A percentile compares a stretch with the other conserved stretches of the same genome.
These are phyloP conservation scores for Cytospora mali DNA, from an alignment of 2,329 filamentous ascomycete genomes.

Conservation along the genomic window DNA sequence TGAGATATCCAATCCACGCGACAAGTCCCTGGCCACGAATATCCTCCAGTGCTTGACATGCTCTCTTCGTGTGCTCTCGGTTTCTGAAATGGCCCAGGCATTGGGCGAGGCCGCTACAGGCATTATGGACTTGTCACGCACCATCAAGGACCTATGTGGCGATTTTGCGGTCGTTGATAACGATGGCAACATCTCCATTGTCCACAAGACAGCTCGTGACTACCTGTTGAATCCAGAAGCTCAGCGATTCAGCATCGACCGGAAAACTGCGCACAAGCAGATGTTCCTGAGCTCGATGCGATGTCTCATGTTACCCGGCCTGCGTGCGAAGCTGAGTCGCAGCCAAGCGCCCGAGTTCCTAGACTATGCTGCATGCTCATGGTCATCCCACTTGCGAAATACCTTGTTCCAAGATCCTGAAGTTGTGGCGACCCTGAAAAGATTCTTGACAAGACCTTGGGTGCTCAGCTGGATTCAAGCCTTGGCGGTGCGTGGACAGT, in stretches of 20 bases:
- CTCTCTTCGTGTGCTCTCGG: neutral
- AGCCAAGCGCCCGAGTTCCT: neutral
- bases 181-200: constrained; percentile 4
- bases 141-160: constrained; percentile 28
- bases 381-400: neutral
- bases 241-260: neutral
- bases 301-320: neutral
- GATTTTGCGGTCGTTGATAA: constrained; percentile 4
- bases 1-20: neutral
- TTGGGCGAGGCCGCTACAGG: neutral
- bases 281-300: neutral
- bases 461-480: constrained; percentile 10
- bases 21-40: neutral
- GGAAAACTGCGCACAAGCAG: neutral
- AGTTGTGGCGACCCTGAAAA: neutral
- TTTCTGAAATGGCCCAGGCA: constrained; percentile 6
- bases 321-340: neutral
- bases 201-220: constrained; percentile 10
- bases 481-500: neutral
- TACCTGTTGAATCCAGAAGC: neutral
- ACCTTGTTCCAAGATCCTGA: neutral
- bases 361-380: neutral
- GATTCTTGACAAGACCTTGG: neutral
- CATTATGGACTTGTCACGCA: neutral
- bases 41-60: neutral